Conservation (phyloP, 2,329 filamentous ascomycete species). For the Lasiodiplodia citricola region DNA sequence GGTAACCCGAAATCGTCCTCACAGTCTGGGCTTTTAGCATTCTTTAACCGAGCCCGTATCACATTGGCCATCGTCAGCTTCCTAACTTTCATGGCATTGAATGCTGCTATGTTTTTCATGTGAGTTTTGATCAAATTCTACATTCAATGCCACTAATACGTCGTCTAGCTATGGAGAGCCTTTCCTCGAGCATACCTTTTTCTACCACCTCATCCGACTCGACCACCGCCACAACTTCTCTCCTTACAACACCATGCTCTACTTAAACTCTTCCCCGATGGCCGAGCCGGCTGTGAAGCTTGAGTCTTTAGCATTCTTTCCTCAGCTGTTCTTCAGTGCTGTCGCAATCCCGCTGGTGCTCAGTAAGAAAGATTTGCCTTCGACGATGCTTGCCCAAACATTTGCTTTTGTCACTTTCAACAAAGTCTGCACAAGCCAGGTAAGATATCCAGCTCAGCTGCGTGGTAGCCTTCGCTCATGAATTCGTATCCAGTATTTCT, state of each 20-base stretch:
- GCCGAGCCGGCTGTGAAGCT: slow-evolving; percentile 54
- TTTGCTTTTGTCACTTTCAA: slow-evolving; percentile 98
- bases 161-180: slow-evolving; percentile 70
- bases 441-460: slow-evolving; percentile 49
- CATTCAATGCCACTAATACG: slow-evolving; percentile 1
- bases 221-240: slow-evolving; percentile 99
- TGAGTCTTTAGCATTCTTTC: slow-evolving; percentile 85
- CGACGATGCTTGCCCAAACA: slow-evolving; percentile 90
- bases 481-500: slow-evolving; percentile 73
- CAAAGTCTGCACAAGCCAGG: slow-evolving; percentile 98
- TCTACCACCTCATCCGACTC: slow-evolving; percentile 90
- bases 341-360: slow-evolving; percentile 75
- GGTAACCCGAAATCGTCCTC: background rate
- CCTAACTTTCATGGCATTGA: slow-evolving; percentile 73
- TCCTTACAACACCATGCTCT: slow-evolving; percentile 89
- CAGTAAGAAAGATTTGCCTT: slow-evolving; percentile 80
- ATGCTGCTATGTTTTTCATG: slow-evolving; percentile 77
- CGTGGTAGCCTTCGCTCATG: background rate
- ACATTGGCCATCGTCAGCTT: slow-evolving; percentile 69
- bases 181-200: slow-evolving; percentile 88
- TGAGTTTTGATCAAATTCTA: slow-evolving; percentile 49
- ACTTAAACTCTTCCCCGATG: slow-evolving; percentile 73
- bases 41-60: slow-evolving; percentile 53
- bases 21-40: slow-evolving; percentile 30
- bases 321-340: slow-evolving; percentile 82